Base-by-base conservation (phyloP, 768 basidiomycete species). In the Collybia mongolica region DNA sequence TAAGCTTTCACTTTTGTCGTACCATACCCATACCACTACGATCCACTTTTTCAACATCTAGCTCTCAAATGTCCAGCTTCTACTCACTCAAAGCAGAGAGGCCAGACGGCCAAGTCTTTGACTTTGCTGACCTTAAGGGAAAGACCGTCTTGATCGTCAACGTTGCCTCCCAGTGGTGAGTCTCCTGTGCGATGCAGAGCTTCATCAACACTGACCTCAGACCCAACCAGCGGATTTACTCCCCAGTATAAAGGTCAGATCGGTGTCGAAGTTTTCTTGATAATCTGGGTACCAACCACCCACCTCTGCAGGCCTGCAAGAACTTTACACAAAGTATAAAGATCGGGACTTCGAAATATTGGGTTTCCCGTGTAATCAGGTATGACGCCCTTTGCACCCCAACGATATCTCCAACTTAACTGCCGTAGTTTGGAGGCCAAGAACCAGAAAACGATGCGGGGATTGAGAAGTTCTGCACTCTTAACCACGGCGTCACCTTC, bases 301-400 rank as follows among this genome's bases (percentile, higher is more conserved):
- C 37, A 23, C 17, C 44, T 5, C 18, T 37, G 8, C 26, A 78
- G 93, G 90, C 40, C 81, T 98, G 19, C 90, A 98, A 68, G 69
- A 71, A 15, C 72, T 94, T 15, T 81, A 95, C 66, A 79, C 93
- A 48, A 89, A 89, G 63, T 88, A 92, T 74, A 84, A 88, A 63
- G 85, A 86, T 45, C 71, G 78, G 48, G 90, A 77, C 5, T 76
- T 96, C 39, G 77, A 84, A 44, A 81, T 97, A 49, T 77, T 97
- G 45, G 93, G 93, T 2, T 96, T 96, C 76, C 95, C 95, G 9
- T 93, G 86, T 69, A 92, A 95, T 63, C 93, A 90, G 66, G 87
- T 86, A 49, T 35, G 68, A 35, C 24, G 24, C 32, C 2, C 32
- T 37, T 1, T 26, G 36, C 14, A 39, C 20, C 18, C 39, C 17